Evolutionary conservation across 2,329 filamentous ascomycete species (phyloP).

Genomic region (Exserohilum rostratum): DNA sequence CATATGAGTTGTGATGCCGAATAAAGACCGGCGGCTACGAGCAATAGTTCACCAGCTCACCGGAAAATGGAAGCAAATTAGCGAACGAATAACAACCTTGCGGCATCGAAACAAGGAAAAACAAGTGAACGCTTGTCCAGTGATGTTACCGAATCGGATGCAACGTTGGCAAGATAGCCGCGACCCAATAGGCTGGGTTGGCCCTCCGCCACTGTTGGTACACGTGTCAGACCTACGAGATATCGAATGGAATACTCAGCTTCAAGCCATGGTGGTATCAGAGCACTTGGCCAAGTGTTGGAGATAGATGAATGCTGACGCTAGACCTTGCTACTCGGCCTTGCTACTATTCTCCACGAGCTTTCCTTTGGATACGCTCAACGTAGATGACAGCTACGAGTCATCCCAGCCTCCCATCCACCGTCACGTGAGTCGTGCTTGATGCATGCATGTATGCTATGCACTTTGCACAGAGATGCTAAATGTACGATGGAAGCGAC

Average conservation of each 20-base stretch:
- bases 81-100: slow-evolving; percentile 19
- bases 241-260: slow-evolving; percentile 14
- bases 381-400: not conserved
- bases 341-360: not conserved
- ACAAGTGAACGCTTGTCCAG: slow-evolving; percentile 16
- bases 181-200: slow-evolving; percentile 13
- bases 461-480: not conserved
- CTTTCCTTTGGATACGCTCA: not conserved
- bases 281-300: slow-evolving; percentile 15
- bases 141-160: slow-evolving; percentile 11
- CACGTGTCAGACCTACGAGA: slow-evolving; percentile 24
- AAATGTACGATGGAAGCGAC: slow-evolving; percentile 13
- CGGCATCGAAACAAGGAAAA: slow-evolving; percentile 16
- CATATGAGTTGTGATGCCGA: slow-evolving; percentile 10
- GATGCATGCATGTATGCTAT: slow-evolving; percentile 5
- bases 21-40: slow-evolving; percentile 22
- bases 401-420: not conserved
- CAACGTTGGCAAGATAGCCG: slow-evolving; percentile 19
- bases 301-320: slow-evolving; percentile 1
- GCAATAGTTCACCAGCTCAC: slow-evolving; percentile 13
- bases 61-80: slow-evolving; percentile 10
- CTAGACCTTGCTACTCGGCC: not conserved
- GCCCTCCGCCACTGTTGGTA: slow-evolving; percentile 16
- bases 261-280: slow-evolving; percentile 20
- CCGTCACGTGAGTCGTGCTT: slow-evolving; percentile 8